Percentiles rank a stretch among this genome's conserved stretches.
Conservation (phyloP, 2,329 filamentous ascomycete species). For the Fusarium equiseti region DNA sequence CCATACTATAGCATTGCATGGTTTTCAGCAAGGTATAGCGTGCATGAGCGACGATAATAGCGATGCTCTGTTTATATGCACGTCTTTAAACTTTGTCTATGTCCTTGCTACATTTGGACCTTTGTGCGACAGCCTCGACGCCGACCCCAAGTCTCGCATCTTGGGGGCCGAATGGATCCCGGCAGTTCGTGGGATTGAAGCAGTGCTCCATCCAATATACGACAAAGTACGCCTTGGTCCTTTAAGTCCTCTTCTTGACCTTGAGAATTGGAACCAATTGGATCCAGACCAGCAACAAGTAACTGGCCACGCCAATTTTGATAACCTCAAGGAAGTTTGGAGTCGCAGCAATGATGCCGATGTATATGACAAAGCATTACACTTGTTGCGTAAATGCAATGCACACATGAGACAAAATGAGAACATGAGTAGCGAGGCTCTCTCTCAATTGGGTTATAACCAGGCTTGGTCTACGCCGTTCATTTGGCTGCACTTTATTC, state of each 20-base stretch:
- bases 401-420: not conserved
- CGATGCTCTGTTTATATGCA: not conserved
- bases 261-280: not conserved
- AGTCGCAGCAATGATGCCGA: not conserved
- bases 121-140: not conserved
- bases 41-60: not conserved
- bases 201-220: not conserved
- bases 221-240: not conserved
- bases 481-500: not conserved
- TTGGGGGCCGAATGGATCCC: not conserved
- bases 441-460: not conserved
- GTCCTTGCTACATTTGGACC: not conserved
- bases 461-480: not conserved
- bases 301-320: not conserved
- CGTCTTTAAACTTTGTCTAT: not conserved
- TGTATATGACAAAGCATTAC: not conserved
- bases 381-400: not conserved
- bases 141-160: not conserved
- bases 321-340: not conserved
- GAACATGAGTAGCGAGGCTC: not conserved
- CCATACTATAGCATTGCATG: not conserved
- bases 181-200: not conserved
- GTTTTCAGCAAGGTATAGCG: not conserved
- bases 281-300: not conserved
- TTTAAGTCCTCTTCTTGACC: not conserved